A percentile compares a stretch with the other conserved stretches of the same genome.
These are phyloP conservation scores for Heliophila coronopifolia DNA, from an alignment of 441 rosid genomes.

Conservation along the genomic window DNA sequence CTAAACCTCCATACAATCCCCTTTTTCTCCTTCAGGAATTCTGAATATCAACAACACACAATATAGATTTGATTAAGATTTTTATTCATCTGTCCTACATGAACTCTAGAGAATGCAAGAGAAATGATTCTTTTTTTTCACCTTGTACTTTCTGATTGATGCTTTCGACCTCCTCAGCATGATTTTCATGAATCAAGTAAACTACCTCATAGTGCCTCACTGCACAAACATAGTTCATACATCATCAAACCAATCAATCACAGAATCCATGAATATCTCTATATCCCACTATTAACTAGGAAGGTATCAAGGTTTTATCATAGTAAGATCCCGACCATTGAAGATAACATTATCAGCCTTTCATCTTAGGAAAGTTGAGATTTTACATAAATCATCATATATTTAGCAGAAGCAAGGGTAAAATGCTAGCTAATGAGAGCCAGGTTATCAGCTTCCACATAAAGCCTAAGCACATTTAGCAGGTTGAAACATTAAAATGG, in stretches of 20 bases:
- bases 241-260: not conserved
- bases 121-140: no score
- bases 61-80: not conserved
- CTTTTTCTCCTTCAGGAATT: slow-evolving; percentile 65
- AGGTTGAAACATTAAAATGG: not conserved
- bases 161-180: slow-evolving; percentile 57
- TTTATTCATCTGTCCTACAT: not conserved
- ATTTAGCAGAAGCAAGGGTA: not conserved
- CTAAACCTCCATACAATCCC: slow-evolving; percentile 79
- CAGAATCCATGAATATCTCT: not conserved
- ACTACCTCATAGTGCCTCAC: slow-evolving; percentile 93
- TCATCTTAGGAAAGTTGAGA: not conserved
- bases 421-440: slow-evolving; percentile 1
- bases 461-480: not conserved
- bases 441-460: not conserved
- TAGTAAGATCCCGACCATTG: not conserved
- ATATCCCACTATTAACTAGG: not conserved
- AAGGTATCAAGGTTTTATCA: not conserved
- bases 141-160: slow-evolving; percentile 83
- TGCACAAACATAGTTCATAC: slow-evolving; percentile 27
- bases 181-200: slow-evolving; percentile 81
- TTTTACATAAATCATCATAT: not conserved
- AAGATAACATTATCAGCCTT: not conserved
- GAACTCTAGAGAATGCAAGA: no score
- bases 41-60: slow-evolving; percentile 32